Evolutionary conservation across 179 eudicot species (phyloP), one percentile per base, ranked within the genome.

Genomic region (Spergularia azorica): DNA sequence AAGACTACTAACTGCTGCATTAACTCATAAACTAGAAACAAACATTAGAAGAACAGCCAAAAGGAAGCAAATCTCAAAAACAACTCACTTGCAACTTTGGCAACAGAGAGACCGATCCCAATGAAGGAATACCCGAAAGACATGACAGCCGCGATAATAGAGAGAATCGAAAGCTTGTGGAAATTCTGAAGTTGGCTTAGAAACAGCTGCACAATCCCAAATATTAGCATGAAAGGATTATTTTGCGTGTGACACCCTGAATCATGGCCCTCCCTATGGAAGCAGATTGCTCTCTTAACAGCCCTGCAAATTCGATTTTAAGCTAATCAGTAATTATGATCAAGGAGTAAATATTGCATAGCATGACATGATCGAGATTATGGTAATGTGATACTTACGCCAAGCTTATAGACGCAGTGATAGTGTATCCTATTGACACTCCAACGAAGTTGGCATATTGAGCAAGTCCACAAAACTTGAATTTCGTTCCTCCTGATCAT

Each of bases 331-430:
- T 43, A 54, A 54, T 3, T 14, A 10, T 10, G 16, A 54, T 14
- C 8, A 4, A 43, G 6, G 1, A 43, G 48, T 26, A 26, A 26
- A 26, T 26, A 26, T 26, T 36, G 2, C 9, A 26, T 21, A 20
- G 5, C 18, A 51, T 51, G 13, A 17, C 9, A 12, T 6, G 43
- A 41, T 5, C 2, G 3, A 6, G 3, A 1, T 43, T 6, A 43
- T 4, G 48, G 39, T 9, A 5, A 9, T 9, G 15, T 20, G 54
- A 61, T 77, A 6, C 94, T 84, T 82, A 90, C 97, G 83, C 87
- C 89, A 92, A 82, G 87, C 94, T 90, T 55, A 87, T 86, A 56
- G 97, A 81, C 51, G 97, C 82, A 12, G 91, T 87, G 63, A 90
- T 84, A 56, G 94, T 87, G 75, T 89, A 89, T 50, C 97, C 95